Base-by-base conservation (phyloP, 345 rosid genomes). In the Carallia pectinifolia region DNA sequence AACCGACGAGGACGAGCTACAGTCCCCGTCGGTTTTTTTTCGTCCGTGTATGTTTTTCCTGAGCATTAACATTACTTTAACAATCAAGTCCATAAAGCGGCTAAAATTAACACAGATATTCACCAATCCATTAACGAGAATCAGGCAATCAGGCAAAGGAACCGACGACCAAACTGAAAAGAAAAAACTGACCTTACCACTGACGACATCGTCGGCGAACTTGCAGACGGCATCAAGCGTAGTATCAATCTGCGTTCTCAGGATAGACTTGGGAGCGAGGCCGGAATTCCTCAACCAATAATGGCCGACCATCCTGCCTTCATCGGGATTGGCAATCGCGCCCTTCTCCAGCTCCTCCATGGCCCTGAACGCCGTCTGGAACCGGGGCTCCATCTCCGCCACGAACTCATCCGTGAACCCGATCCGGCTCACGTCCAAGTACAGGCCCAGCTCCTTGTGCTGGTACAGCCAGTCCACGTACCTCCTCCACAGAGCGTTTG, bases 231-330 rank as follows among this genome's bases (percentile, higher is more conserved):
- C 81, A 18, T 85, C 91, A 53, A 90, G 97, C 17, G 97, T 79
- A 23, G 69, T 77, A 44, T 92, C 91, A 74, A 95, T 90, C 84
- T 90, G 88, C 40, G 79, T 65, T 81, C 65, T 85, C 65, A 95
- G 60, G 62, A 78, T 78, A 4, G 87, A 68, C 0, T 77, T 90
- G 0, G 99, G 97, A 5, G 97, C 90, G 62, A 90, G 88, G 19
- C 74, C 71, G 12, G 97, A 70, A 76, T 87, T 82, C 80, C 99
- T 82, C 64, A 95, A 76, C 99, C 99, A 95, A 64, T 95, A 95
- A 74, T 95, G 99, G 3, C 99, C 99, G 31, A 95, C 99, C 99
- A 95, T 95, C 76, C 99, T 83, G 8, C 96, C 90, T 77, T 95
- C 99, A 53, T 95, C 99, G 15, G 99, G 99, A 73, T 95, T 95